These are phyloP conservation scores for Apiotrichum domesticum DNA, from an alignment of 1,284 basidiomycete genomes.

Conservation along the genomic window DNA sequence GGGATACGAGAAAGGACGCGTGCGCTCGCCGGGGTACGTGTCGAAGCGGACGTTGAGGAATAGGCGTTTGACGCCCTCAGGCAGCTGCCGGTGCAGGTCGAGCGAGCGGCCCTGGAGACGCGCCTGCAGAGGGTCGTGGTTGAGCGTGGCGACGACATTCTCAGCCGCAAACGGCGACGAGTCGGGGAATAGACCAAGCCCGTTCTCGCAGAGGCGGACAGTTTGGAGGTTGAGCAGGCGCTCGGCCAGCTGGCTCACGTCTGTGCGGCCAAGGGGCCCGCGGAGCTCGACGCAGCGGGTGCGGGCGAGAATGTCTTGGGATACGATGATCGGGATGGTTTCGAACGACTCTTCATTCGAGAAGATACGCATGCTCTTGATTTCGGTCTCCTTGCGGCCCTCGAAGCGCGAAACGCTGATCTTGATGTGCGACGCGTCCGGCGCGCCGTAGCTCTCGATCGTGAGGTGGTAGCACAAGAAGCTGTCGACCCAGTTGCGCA, in stretches of 20 bases:
- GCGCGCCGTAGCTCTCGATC: neutral
- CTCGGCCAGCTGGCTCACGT: neutral
- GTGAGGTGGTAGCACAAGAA: slow-evolving; percentile 3
- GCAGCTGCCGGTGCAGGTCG: neutral
- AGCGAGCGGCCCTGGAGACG: neutral
- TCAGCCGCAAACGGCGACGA: neutral
- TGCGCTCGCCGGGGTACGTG: neutral
- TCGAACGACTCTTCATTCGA: neutral
- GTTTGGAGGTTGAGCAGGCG: neutral
- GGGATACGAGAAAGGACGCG: neutral
- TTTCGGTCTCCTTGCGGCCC: neutral
- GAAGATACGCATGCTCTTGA: neutral
- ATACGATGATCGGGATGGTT: neutral
- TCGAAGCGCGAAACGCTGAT: neutral
- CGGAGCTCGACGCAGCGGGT: neutral
- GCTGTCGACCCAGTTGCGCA: slow-evolving; percentile 8
- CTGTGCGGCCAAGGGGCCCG: neutral
- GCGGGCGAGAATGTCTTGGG: neutral
- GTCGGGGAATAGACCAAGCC: neutral
- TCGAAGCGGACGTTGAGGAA: slow-evolving; percentile 12
- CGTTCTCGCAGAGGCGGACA: neutral
- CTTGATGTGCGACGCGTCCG: neutral
- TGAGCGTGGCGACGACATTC: neutral
- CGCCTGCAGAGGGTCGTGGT: neutral
- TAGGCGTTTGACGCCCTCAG: slow-evolving; percentile 7